These are phyloP conservation scores for Podospora appendiculata DNA, from an alignment of 495 filamentous ascomycete species.

Conservation along the genomic window DNA sequence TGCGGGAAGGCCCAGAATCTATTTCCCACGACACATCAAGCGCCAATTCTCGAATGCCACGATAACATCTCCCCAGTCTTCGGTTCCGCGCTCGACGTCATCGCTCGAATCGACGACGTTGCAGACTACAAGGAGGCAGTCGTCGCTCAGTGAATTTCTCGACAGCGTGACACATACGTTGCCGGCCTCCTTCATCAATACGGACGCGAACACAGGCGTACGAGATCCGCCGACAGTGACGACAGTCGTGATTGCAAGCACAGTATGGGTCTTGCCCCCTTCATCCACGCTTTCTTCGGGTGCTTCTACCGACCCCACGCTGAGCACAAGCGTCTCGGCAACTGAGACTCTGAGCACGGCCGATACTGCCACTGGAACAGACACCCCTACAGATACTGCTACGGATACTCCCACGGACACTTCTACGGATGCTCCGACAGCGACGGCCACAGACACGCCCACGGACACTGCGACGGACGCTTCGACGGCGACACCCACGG, in stretches of 20 bases:
- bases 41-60: constrained; percentile 45
- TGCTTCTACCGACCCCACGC: neutral
- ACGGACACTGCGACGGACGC: neutral
- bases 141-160: constrained; percentile 19
- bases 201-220: neutral
- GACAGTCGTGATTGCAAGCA: constrained; percentile 20
- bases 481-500: neutral
- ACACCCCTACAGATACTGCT: neutral
- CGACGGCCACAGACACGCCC: neutral
- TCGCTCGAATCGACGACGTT: neutral
- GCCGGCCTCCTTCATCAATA: neutral
- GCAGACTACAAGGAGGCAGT: constrained; percentile 21
- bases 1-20: constrained; percentile 43
- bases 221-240: constrained; percentile 6
- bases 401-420: neutral
- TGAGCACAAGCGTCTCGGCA: neutral
- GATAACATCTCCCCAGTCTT: constrained; percentile 15
- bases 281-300: neutral
- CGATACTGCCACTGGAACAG: neutral
- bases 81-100: neutral
- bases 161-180: constrained; percentile 10
- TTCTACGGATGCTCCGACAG: neutral
- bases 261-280: constrained; percentile 14
- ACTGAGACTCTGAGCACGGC: neutral
- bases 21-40: constrained; percentile 55